Evolutionary conservation across 164 flowering plant genomes (phyloP).

Genomic region (Magnolia kwangsiensis): DNA sequence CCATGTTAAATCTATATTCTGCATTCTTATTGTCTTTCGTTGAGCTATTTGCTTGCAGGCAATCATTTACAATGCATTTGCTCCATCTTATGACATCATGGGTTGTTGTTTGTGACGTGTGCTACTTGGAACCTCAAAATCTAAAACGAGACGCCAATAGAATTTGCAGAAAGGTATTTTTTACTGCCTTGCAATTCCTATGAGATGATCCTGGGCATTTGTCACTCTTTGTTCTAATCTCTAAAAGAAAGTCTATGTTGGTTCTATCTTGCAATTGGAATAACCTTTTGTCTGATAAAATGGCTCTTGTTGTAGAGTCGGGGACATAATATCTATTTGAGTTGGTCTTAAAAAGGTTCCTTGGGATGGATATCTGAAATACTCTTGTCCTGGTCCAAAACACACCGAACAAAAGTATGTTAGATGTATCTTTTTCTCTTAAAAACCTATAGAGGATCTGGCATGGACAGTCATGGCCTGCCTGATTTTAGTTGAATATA

Average conservation of each 20-base stretch:
- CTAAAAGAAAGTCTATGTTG: neutral
- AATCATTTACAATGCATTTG: too few species aligned
- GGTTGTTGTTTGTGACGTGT: conserved; percentile 99
- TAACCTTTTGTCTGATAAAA: neutral
- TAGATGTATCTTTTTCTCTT: neutral
- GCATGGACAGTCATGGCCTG: neutral
- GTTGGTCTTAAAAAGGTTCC: conserved; percentile 96
- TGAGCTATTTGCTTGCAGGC: too few species aligned
- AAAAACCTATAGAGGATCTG: neutral
- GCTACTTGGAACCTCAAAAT: conserved; percentile 96
- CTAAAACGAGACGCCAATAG: conserved; percentile 76
- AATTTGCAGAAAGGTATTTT: conserved; percentile 86
- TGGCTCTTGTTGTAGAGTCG: conserved; percentile 52
- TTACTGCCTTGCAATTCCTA: neutral
- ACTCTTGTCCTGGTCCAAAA: conserved; percentile 92
- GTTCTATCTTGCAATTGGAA: neutral
- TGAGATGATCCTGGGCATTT: neutral
- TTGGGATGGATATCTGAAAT: conserved; percentile 97
- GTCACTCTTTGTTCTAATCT: neutral
- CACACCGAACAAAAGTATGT: conserved; percentile 75
- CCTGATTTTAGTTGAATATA: neutral
- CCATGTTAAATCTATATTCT: too few species aligned
- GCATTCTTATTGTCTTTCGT: too few species aligned
- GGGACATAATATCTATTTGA: conserved; percentile 81
- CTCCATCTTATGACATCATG: too few species aligned